Conservation (phyloP, 2,329 filamentous ascomycete species). For the Aspergillus pseudonomiae region DNA sequence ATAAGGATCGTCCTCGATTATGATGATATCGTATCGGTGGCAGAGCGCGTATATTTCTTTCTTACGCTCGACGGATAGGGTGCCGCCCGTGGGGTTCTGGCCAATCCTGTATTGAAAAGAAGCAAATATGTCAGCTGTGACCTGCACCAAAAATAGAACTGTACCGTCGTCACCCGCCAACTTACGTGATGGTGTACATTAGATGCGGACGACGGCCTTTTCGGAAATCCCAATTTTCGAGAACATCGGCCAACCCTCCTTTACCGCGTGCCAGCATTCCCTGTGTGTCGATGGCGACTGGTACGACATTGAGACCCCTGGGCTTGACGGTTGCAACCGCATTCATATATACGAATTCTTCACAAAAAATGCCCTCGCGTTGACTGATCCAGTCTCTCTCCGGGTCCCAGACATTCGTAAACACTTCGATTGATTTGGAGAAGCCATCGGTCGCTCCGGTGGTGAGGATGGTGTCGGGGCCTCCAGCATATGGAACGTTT, state of each 20-base stretch:
- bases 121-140: conserved; percentile 11
- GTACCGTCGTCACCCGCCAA: conserved; percentile 26
- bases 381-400: conserved; percentile 68
- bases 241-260: conserved; percentile 74
- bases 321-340: conserved; percentile 69
- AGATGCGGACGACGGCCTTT: conserved; percentile 78
- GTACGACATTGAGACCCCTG: conserved; percentile 70
- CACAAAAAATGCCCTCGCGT: conserved; percentile 75
- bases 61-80: conserved; percentile 72
- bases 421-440: conserved; percentile 72
- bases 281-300: conserved; percentile 74
- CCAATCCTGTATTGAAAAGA: conserved; percentile 62
- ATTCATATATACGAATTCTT: conserved; percentile 80
- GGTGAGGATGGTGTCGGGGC: conserved; percentile 77
- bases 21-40: conserved; percentile 83
- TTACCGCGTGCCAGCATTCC: conserved; percentile 77
- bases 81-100: conserved; percentile 83
- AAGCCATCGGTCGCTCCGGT: conserved; percentile 87
- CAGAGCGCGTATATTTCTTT: conserved; percentile 80
- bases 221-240: conserved; percentile 78
- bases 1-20: conserved; percentile 93
- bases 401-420: conserved; percentile 75
- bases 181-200: conserved; percentile 87
- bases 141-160: background rate
- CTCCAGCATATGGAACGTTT: conserved; percentile 74